Evolutionary conservation across 2,329 filamentous ascomycete genomes (phyloP), one percentile per base, ranked within the genome.

Genomic region (Monosporascus sp.): DNA sequence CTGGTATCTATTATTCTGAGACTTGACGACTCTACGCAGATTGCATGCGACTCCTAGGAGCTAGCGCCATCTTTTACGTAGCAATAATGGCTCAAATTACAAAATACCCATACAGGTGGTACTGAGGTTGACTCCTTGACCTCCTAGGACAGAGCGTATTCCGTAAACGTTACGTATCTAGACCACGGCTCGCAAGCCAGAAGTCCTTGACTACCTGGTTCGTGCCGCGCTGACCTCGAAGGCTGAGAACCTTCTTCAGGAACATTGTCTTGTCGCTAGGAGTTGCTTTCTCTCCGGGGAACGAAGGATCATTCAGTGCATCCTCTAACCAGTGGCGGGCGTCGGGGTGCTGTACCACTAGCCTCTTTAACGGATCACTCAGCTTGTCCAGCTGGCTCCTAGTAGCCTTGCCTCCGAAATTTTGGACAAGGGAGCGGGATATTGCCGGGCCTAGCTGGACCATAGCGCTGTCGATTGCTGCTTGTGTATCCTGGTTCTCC

Each of bases 311-410:
- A 35, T 75, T 65, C 37, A 90, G 67, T 1, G 84, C 84, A 4
- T 73, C 69, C 55, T 87, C 80, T 1, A 90, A 72, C 85, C 86
- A 89, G 31, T 68, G 67, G 59, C 80, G 83, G 5, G 84, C 75
- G 51, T 75, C 72, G 1, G 77, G 71, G 53, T 85, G 77, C 37
- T 78, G 73, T 38, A 74, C 75, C 1, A 87, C 75, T 22, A 91
- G 73, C 63, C 84, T 88, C 70, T 87, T 89, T 5, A 91, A 72
- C 2, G 87, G 87, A 54, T 89, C 86, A 51, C 80, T 80, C 6
- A 91, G 70, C 60, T 80, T 84, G 60, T 90, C 87, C 0, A 92
- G 73, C 63, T 92, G 88, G 59, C 84, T 89, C 39, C 88, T 80
- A 2, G 83, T 79, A 4, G 84, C 87, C 51, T 81, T 80, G 1